phyloP scores from a whole-genome alignment of 225 moss, liverwort and hornwort species.

The Polytrichum formosum region DNA sequence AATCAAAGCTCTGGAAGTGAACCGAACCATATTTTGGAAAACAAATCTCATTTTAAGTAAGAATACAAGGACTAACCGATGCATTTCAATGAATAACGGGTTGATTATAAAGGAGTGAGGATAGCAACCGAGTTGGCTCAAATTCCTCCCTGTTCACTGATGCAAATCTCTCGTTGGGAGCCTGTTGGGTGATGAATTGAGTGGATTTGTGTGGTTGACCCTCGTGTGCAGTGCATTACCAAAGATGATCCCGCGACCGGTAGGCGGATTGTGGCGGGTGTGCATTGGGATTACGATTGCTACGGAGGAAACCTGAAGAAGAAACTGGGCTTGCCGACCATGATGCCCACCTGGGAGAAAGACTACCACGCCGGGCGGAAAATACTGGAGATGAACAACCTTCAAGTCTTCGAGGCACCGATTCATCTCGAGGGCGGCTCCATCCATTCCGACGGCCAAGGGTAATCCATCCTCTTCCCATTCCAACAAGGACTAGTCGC shows the following conservation, averaged over 20 bases:
- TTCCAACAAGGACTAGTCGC: not conserved
- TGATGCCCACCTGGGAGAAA: constrained; percentile 57
- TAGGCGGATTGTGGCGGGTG: constrained; percentile 45
- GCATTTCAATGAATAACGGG: too few relatives aligned
- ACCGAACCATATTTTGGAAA: too few relatives aligned
- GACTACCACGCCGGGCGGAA: constrained; percentile 43
- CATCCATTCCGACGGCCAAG: constrained; percentile 62
- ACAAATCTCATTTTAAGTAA: too few relatives aligned
- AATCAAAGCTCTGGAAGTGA: too few relatives aligned
- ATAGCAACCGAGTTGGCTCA: too few relatives aligned
- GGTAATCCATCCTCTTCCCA: constrained; percentile 13
- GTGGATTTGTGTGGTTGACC: not conserved
- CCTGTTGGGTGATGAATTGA: too few relatives aligned
- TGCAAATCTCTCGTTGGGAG: too few relatives aligned
- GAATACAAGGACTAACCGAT: too few relatives aligned
- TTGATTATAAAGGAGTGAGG: too few relatives aligned
- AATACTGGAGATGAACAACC: constrained; percentile 41
- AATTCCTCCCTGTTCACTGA: too few relatives aligned
- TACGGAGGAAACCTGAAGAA: constrained; percentile 50
- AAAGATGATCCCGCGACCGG: constrained; percentile 50
- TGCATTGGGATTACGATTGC: constrained; percentile 64
- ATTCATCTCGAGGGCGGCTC: constrained; percentile 58
- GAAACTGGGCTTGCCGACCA: constrained; percentile 45
- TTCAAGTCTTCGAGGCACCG: constrained; percentile 54
- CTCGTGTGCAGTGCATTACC: constrained; percentile 33